Conservation (phyloP, 345 rosid species). For the Streptanthus diversifolius region DNA sequence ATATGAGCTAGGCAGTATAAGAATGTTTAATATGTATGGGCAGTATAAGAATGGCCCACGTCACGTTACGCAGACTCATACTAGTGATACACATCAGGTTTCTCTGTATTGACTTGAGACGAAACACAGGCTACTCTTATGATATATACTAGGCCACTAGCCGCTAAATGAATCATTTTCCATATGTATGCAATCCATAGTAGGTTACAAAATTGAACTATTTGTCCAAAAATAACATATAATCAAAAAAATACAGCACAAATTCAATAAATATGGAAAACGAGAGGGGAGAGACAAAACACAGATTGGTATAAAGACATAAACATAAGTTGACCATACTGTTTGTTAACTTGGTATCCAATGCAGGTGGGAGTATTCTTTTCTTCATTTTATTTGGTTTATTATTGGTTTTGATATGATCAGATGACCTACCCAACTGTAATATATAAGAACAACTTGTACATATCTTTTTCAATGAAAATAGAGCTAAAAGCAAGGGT, state of each 20-base stretch:
- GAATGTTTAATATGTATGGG: not conserved
- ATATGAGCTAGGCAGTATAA: conserved; percentile 3
- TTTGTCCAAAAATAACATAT: not conserved
- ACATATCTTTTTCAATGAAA: not conserved
- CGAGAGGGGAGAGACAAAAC: conserved; percentile 17
- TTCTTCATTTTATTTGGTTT: not conserved
- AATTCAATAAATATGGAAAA: not conserved
- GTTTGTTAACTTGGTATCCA: conserved; percentile 35
- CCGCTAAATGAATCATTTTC: not conserved
- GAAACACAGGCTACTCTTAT: not conserved
- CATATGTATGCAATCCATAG: not conserved
- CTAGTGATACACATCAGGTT: not conserved
- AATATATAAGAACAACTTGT: conserved; percentile 14
- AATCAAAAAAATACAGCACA: not conserved
- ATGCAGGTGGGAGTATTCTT: conserved; percentile 20
- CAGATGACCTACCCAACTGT: conserved; percentile 13
- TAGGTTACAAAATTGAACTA: conserved; percentile 1
- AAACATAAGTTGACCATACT: conserved; percentile 36
- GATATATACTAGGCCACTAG: not conserved
- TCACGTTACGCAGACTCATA: not conserved
- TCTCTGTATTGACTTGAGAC: not conserved
- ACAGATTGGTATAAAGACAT: conserved; percentile 22
- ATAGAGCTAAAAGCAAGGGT: no score
- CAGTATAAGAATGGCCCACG: not conserved
- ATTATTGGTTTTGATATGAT: not conserved